phyloP scores from a whole-genome alignment of 257 asterid genomes.

The Solanum virginianum region DNA sequence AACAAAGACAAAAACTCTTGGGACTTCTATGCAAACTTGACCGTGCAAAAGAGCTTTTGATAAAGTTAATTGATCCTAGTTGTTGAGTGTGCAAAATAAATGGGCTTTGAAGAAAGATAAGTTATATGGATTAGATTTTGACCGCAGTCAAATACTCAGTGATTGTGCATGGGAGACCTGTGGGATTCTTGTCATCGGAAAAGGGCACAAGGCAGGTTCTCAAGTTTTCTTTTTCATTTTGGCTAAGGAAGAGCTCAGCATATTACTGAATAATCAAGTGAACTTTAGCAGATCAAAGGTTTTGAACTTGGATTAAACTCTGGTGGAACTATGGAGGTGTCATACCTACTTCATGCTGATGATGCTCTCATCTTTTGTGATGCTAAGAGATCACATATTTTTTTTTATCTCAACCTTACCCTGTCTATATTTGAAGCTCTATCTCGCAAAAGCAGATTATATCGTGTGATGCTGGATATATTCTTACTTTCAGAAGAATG shows the following conservation, averaged over 20 bases:
- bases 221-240: neutral
- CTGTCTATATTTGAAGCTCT: neutral
- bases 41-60: neutral
- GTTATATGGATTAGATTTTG: neutral
- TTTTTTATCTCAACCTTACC: neutral
- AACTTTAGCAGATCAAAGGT: neutral
- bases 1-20: neutral
- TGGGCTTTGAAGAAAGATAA: neutral
- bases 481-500: too few relatives aligned
- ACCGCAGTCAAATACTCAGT: neutral
- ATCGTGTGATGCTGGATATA: neutral
- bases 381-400: neutral
- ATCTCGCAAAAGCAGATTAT: neutral
- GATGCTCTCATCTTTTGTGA: neutral
- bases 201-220: neutral
- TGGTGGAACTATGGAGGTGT: neutral
- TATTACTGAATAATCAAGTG: neutral
- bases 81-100: neutral
- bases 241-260: neutral
- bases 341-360: neutral
- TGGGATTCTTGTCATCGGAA: neutral
- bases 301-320: neutral
- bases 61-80: neutral
- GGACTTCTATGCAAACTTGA: neutral
- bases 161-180: neutral